A percentile compares a stretch with the other conserved stretches of the same genome.
Evolutionary conservation across 805 yeast species (phyloP).

Genomic region (Zygoascus bituminiphila): DNA sequence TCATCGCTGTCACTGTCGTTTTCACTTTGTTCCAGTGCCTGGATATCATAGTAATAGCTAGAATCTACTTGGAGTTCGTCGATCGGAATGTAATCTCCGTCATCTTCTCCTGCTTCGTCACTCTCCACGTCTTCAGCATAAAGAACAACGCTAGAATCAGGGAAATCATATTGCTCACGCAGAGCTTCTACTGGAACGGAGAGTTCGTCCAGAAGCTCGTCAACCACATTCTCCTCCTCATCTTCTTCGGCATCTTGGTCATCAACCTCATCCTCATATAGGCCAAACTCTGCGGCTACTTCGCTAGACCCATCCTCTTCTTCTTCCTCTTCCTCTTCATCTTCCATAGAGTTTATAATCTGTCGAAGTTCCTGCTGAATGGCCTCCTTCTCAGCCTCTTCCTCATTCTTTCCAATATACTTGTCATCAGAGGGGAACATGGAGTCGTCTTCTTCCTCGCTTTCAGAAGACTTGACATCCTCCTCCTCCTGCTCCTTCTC

Average conservation of each 20-base stretch:
- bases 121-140: conserved; percentile 27
- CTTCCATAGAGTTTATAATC: neutral
- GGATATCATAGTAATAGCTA: conserved; percentile 14
- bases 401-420: conserved; percentile 3
- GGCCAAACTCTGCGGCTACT: no score
- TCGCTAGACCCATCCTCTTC: conserved; percentile 4
- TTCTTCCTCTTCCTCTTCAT: conserved; percentile 2
- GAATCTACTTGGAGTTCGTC: neutral
- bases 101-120: conserved; percentile 8
- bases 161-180: neutral
- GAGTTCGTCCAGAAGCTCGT: neutral
- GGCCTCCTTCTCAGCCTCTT: conserved; percentile 3
- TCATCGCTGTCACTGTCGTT: conserved; percentile 7
- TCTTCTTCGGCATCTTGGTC: neutral
- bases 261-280: neutral
- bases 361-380: neutral
- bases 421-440: neutral
- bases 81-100: neutral
- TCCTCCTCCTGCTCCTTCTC: no score
- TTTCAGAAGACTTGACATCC: conserved; percentile 3
- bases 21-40: conserved; percentile 19
- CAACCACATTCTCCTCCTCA: neutral
- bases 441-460: neutral
- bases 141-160: conserved; percentile 16
- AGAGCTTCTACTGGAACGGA: neutral